phyloP scores from a whole-genome alignment of 139 green algal genomes.

The Chlorella ohadii region DNA sequence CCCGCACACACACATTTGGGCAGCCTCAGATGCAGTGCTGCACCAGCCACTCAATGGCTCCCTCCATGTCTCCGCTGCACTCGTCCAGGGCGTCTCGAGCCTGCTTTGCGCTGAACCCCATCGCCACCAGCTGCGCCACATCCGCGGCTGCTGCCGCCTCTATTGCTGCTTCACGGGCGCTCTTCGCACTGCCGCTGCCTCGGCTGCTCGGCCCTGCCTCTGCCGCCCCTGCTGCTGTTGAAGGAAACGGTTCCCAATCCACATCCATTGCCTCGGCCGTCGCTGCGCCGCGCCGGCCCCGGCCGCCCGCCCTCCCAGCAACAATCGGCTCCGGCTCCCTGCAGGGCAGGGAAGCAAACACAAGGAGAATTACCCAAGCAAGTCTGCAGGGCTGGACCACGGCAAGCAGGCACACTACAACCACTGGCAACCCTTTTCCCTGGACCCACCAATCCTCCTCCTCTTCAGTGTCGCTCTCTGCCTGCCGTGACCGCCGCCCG shows the following conservation, averaged over 20 bases:
- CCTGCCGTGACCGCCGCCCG: not conserved
- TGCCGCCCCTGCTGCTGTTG: not conserved
- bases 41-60: constrained; percentile 74
- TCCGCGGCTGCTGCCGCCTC: constrained; percentile 23
- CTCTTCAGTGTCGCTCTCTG: not conserved
- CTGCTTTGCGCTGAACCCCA: constrained; percentile 76
- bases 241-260: not conserved
- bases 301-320: not conserved
- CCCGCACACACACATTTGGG: too few species aligned
- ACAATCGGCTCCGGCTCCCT: not conserved
- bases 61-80: constrained; percentile 55
- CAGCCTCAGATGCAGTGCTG: constrained; percentile 28
- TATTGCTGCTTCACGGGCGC: not conserved
- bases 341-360: not conserved
- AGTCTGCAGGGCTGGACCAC: not conserved
- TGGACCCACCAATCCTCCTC: constrained; percentile 23
- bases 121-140: constrained; percentile 48
- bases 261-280: not conserved
- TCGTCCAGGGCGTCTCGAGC: constrained; percentile 75
- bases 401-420: too few species aligned
- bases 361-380: not conserved
- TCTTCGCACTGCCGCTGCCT: not conserved
- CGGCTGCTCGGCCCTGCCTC: not conserved
- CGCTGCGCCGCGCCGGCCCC: not conserved
- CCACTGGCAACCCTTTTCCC: too few species aligned